phyloP scores from a whole-genome alignment of 1,284 basidiomycete species.

The Ustilago tritici region DNA sequence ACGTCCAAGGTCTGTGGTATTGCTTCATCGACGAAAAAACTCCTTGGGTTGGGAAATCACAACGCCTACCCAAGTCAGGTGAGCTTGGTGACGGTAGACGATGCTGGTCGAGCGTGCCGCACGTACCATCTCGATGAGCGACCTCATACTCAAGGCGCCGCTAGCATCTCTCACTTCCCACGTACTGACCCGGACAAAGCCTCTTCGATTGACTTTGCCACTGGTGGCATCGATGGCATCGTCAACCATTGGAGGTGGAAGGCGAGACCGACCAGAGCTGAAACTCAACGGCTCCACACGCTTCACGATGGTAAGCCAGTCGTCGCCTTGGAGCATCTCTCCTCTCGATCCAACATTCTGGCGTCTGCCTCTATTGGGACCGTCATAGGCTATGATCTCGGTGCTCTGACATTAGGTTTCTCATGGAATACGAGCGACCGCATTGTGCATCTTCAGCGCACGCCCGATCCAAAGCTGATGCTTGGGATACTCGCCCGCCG shows the following conservation, averaged over 20 bases:
- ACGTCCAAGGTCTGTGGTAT: slow-evolving; percentile 47
- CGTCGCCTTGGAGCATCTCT: slow-evolving; percentile 35
- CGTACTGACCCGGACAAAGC: slow-evolving; percentile 30
- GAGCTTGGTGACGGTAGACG: slow-evolving; percentile 38
- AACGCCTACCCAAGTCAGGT: slow-evolving; percentile 41
- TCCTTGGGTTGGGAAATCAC: slow-evolving; percentile 30
- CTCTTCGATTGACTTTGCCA: slow-evolving; percentile 41
- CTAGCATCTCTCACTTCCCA: slow-evolving; percentile 39
- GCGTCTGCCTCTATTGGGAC: slow-evolving; percentile 35
- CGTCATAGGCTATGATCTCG: slow-evolving; percentile 39
- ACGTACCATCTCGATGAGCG: slow-evolving; percentile 38
- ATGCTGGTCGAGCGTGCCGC: slow-evolving; percentile 12
- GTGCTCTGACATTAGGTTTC: slow-evolving; percentile 30
- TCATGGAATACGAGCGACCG: slow-evolving; percentile 47
- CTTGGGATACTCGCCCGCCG: slow-evolving; percentile 29
- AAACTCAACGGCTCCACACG: slow-evolving; percentile 28
- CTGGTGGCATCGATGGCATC: slow-evolving; percentile 44
- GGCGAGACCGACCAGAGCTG: slow-evolving; percentile 10
- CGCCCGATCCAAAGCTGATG: slow-evolving; percentile 45
- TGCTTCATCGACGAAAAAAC: slow-evolving; percentile 34
- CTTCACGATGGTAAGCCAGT: slow-evolving; percentile 35
- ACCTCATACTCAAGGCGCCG: slow-evolving; percentile 31
- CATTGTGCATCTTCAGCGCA: slow-evolving; percentile 45
- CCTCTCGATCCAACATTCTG: slow-evolving; percentile 20
- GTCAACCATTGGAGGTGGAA: slow-evolving; percentile 50